Conservation (phyloP, 768 basidiomycete genomes). For the Suillus paluster region DNA sequence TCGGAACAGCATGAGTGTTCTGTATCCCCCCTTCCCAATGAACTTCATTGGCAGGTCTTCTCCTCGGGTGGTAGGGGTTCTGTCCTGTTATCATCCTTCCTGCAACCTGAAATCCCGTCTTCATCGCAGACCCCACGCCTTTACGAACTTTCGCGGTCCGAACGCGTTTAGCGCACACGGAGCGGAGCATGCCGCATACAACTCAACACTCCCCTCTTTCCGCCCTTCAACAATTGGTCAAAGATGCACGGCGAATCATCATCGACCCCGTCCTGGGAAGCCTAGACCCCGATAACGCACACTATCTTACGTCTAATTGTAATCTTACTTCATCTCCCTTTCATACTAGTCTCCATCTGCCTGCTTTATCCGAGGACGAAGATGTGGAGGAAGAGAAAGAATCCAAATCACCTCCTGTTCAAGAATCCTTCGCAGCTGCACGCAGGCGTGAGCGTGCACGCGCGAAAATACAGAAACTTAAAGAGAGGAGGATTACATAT, state of each 20-base stretch:
- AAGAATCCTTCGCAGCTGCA: constrained; percentile 19
- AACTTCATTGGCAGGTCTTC: constrained; percentile 68
- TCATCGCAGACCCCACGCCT: constrained; percentile 53
- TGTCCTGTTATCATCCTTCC: background rate
- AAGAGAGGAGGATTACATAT: constrained; percentile 51
- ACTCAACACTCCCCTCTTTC: constrained; percentile 52
- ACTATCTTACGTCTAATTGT: constrained; percentile 33
- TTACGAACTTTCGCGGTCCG: constrained; percentile 51
- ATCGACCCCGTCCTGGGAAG: constrained; percentile 47
- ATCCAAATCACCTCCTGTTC: constrained; percentile 14
- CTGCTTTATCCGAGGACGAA: constrained; percentile 41
- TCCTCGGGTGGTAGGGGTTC: constrained; percentile 52
- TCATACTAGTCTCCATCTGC: constrained; percentile 19
- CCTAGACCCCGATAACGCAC: constrained; percentile 20
- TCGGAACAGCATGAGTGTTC: constrained; percentile 52
- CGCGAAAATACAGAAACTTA: constrained; percentile 59
- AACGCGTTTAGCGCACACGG: constrained; percentile 40
- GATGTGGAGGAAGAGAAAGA: constrained; percentile 14
- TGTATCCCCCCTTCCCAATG: constrained; percentile 43
- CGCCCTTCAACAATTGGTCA: constrained; percentile 61
- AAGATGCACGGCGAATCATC: constrained; percentile 51
- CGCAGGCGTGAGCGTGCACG: constrained; percentile 48
- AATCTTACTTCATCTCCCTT: constrained; percentile 29
- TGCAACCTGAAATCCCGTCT: constrained; percentile 8
- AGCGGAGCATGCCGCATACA: constrained; percentile 42